These are phyloP conservation scores for Sistotremastrum suecicum DNA, from an alignment of 768 basidiomycete genomes.

Conservation along the genomic window DNA sequence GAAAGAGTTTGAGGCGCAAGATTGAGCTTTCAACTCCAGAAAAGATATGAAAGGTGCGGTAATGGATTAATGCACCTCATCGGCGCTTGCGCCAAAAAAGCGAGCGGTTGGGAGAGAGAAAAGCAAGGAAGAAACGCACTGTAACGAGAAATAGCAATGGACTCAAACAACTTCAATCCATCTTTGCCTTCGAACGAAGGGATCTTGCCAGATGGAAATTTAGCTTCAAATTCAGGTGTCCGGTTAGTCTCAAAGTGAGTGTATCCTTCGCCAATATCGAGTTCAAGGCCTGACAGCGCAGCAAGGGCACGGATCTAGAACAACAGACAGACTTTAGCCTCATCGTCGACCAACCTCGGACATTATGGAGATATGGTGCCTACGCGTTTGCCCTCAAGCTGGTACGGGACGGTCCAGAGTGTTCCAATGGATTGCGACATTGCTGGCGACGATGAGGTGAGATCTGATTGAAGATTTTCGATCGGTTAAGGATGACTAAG, in stretches of 20 bases:
- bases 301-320: conserved; percentile 39
- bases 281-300: conserved; percentile 41
- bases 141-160: conserved; percentile 71
- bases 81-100: too few species aligned
- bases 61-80: too few species aligned
- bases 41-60: too few species aligned
- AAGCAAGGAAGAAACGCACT: conserved; percentile 38
- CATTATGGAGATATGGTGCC: conserved; percentile 10
- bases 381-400: conserved; percentile 35
- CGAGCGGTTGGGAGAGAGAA: background rate
- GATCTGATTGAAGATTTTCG: conserved; percentile 11
- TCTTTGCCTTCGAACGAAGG: conserved; percentile 68
- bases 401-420: conserved; percentile 36
- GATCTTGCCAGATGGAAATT: conserved; percentile 75
- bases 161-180: conserved; percentile 72
- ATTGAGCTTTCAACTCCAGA: too few species aligned
- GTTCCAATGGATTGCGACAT: conserved; percentile 49
- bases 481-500: too few species aligned
- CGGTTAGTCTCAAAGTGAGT: conserved; percentile 53
- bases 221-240: conserved; percentile 52
- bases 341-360: background rate
- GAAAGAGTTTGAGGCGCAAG: too few species aligned
- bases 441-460: conserved; percentile 12
- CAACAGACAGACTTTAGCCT: background rate
- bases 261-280: conserved; percentile 40